Conservation (phyloP, 257 asterid species). For the Salvia miltiorrhiza region DNA sequence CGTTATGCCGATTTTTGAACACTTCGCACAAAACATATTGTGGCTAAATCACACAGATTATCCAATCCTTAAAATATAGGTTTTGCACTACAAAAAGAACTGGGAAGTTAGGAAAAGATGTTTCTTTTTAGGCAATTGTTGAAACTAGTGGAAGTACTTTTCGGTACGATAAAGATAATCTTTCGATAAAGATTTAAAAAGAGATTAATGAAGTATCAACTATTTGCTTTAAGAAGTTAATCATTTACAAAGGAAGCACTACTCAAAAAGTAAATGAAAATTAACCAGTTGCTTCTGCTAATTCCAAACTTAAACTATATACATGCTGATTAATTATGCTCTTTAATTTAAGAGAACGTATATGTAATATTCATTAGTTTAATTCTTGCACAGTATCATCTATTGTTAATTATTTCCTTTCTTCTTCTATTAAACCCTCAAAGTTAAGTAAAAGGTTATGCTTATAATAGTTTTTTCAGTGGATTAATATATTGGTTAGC, state of each 20-base stretch:
- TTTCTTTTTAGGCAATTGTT: background rate
- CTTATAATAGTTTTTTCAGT: background rate
- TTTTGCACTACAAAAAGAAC: background rate
- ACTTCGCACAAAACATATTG: no score
- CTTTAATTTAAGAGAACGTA: background rate
- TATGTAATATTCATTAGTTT: background rate
- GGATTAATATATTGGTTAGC: background rate
- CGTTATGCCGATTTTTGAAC: no score
- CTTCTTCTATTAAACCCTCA: background rate
- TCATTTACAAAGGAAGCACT: constrained; percentile 9
- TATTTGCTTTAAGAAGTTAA: constrained; percentile 1
- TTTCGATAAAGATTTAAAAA: background rate
- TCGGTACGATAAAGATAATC: constrained; percentile 6
- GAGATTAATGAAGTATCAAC: background rate
- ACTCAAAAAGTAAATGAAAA: background rate
- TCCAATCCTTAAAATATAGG: no score
- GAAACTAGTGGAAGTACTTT: constrained; percentile 5
- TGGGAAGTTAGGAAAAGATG: background rate
- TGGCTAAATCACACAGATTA: background rate
- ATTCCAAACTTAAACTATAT: background rate
- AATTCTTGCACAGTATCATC: background rate
- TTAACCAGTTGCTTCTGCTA: background rate
- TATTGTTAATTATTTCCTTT: background rate
- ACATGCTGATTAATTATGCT: background rate
- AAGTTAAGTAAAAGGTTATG: background rate